A percentile compares a stretch with the other conserved stretches of the same genome.
phyloP scores from a whole-genome alignment of 768 basidiomycete species.

The Kwoniella mangroviensis region DNA sequence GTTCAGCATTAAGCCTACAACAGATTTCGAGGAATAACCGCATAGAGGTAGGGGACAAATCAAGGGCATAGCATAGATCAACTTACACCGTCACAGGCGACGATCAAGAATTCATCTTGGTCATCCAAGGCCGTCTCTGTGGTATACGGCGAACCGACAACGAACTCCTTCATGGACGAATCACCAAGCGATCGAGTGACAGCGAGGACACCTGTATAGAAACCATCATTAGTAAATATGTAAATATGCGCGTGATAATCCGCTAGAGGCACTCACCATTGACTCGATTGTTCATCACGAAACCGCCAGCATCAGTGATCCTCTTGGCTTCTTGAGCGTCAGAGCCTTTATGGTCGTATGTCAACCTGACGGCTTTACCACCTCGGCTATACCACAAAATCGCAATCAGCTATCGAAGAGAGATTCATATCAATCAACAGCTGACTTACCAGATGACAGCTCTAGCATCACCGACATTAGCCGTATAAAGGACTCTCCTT shows the following conservation, averaged over 20 bases:
- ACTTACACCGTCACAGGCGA: conserved; percentile 97
- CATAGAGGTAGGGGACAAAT: no score
- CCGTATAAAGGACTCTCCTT: conserved; percentile 84
- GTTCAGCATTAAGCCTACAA: no score
- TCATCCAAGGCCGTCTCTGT: conserved; percentile 93
- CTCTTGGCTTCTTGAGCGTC: conserved; percentile 97
- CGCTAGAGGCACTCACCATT: conserved; percentile 67
- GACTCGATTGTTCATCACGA: conserved; percentile 97
- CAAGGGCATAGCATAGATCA: conserved; percentile 20
- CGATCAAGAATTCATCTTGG: conserved; percentile 89
- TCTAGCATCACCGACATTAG: conserved; percentile 95
- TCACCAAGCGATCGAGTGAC: conserved; percentile 96
- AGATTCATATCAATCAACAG: not conserved
- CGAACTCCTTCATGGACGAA: conserved; percentile 98
- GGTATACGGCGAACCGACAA: conserved; percentile 96
- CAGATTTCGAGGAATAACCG: no score
- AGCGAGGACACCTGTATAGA: conserved; percentile 72
- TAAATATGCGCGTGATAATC: no score
- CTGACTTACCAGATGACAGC: conserved; percentile 75
- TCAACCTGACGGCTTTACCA: conserved; percentile 87
- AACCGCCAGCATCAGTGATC: conserved; percentile 96
- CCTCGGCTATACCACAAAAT: conserved; percentile 62
- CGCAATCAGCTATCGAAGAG: not conserved
- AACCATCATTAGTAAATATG: not conserved
- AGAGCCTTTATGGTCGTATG: conserved; percentile 98